Evolutionary conservation across 495 filamentous ascomycete genomes (phyloP), one percentile per base, ranked within the genome.

Genomic region (Echria macrotheca): DNA sequence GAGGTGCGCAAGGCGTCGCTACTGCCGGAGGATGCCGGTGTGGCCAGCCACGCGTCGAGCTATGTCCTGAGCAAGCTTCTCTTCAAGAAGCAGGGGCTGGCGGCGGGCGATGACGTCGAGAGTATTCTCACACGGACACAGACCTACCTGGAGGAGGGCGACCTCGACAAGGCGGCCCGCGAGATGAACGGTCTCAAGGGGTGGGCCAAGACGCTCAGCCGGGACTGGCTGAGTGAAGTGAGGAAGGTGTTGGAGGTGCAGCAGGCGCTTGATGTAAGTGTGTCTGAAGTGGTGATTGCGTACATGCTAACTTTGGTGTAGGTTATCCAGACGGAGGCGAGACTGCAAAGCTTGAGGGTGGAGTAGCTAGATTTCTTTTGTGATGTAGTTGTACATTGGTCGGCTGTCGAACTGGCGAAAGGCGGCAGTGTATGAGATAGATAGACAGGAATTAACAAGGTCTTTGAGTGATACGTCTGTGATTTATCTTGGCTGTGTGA

Each of bases 1-100:
- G 94, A 97, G 71, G 93, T 97, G 15, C 81, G 94, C 55, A 97
- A 97, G 75, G 91, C 93, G 17, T 83, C 84, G 37, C 75, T 97
- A 17, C 74, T 98, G 11, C 93, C 93, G 15, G 89, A 94, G 43
- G 83, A 95, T 56, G 93, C 94, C 3, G 93, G 93, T 49, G 87
- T 96, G 17, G 91, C 93, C 11, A 89, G 85, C 59, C 93, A 97
- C 65, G 88, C 91, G 1, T 87, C 87, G 10, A 94, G 87, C 66
- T 83, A 85, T 56, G 71, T 91, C 21, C 64, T 98, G 63, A 94
- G 87, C 72, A 91, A 95, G 68, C 73, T 96, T 19, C 77, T 96
- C 67, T 97, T 98, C 77, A 86, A 84, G 75, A 96, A 95, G 74
- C 79, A 88, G 60, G 86, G 83, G n/a, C 72, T 93, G 33, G 83